Conservation (phyloP, 768 basidiomycete species). For the Phanerochaete carnosa region DNA sequence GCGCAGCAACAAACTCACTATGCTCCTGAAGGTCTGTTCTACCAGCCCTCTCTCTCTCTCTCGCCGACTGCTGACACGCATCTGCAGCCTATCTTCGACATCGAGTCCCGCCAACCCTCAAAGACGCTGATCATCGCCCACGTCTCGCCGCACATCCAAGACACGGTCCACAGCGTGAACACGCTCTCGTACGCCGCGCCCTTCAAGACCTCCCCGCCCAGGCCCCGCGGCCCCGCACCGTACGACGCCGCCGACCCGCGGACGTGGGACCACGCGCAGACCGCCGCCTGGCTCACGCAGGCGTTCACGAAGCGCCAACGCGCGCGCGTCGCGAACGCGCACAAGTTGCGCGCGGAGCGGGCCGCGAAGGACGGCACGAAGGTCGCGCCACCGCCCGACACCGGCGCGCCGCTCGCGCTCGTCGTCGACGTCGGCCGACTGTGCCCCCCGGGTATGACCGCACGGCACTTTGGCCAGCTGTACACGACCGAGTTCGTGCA, state of each 20-base stretch:
- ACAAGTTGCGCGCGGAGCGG: conserved; percentile 5
- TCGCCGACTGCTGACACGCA: neutral
- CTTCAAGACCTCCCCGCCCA: conserved; percentile 29
- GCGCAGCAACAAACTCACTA: conserved; percentile 32
- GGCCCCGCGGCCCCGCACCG: conserved; percentile 26
- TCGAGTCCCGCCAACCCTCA: conserved; percentile 29
- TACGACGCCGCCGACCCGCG: conserved; percentile 31
- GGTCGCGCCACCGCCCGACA: conserved; percentile 6
- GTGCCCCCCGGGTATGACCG: conserved; percentile 30
- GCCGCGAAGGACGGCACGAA: conserved; percentile 10
- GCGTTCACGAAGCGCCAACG: conserved; percentile 20
- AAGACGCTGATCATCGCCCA: conserved; percentile 33
- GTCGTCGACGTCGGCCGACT: conserved; percentile 26
- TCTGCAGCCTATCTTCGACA: conserved; percentile 32
- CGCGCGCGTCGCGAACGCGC: neutral
- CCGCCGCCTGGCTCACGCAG: conserved; percentile 25
- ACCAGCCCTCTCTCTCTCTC: neutral
- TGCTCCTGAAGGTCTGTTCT: conserved; percentile 30
- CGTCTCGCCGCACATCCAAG: conserved; percentile 35
- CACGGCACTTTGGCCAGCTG: conserved; percentile 25
- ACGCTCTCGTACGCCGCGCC: conserved; percentile 33
- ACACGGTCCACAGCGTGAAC: conserved; percentile 29
- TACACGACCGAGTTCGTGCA: conserved; percentile 31
- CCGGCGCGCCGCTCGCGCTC: conserved; percentile 9
- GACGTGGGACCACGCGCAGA: conserved; percentile 31